Base-by-base conservation (phyloP, 768 basidiomycete species). In the Leucosporidium scottii region DNA sequence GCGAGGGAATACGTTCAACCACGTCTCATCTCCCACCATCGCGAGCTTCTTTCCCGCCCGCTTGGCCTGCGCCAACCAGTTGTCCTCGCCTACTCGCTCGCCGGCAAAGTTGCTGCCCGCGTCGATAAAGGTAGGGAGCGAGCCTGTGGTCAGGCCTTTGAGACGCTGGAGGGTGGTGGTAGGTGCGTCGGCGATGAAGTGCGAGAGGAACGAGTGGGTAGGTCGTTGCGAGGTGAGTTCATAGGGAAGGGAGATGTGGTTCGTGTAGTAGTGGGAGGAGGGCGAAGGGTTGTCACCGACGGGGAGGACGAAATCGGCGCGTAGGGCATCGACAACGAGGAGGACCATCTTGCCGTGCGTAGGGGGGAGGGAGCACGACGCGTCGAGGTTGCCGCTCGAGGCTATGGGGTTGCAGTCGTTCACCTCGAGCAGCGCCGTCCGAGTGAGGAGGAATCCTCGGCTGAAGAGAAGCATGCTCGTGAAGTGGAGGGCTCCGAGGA, bases 21-120 rank as follows among this genome's bases (percentile, higher is more conserved):
- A 99, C 0, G 96, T 99, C 77, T 98, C 92, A 75, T 98, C 94
- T 0, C 96, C 94, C 86, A 91, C 91, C 77, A 97, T 88, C 1
- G 88, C 90, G 61, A 90, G 79, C 84, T 89, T 81, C 66, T 78
- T 81, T 28, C 76, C 78, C 0, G 75, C 75, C 9, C 78, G 77
- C 50, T 76, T 74, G 9, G 93, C 76, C 76, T 97, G 94, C 59
- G 84, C 84, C 7, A 97, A 79, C 60, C 93, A 80, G 0, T 91
- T 93, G 77, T 98, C 96, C 78, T 99, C 96, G 9, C 82, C 81
- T 50, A 96, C 89, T 0, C 86, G 85, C 3, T 88, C 87, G 0
- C 85, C 92, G 18, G 90, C 92, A 79, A 98, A 96, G 76, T 91
- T 97, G 51, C 85, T 86, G 9, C 93, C 91, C n/a, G 89, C 83